These are phyloP conservation scores for Epichloe hybrida DNA, from an alignment of 2,329 filamentous ascomycete genomes.

Conservation along the genomic window DNA sequence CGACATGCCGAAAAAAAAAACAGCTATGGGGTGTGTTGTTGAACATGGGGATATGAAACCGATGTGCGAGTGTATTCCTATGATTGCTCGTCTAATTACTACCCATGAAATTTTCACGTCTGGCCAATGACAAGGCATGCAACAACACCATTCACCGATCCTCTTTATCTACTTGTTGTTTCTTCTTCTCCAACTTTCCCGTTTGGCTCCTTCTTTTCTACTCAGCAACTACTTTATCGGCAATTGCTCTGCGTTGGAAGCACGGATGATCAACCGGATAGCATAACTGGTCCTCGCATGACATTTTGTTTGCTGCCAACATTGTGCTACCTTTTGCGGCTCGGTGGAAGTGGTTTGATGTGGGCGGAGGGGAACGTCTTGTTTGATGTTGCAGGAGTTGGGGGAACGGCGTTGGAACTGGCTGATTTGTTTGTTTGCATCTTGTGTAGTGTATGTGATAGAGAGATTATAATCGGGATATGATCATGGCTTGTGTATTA, in stretches of 20 bases:
- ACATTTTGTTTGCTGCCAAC: neutral
- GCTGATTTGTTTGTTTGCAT: neutral
- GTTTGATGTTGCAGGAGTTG: neutral
- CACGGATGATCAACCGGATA: neutral
- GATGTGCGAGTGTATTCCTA: too few species aligned
- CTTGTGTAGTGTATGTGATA: slow-evolving; percentile 1
- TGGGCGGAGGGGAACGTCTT: neutral
- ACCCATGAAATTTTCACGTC: too few species aligned
- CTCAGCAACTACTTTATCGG: neutral
- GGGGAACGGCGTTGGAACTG: neutral
- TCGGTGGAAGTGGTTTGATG: neutral
- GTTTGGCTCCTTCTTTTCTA: neutral
- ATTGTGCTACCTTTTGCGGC: neutral
- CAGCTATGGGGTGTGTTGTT: too few species aligned
- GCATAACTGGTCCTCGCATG: neutral
- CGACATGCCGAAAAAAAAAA: too few species aligned
- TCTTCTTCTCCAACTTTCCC: neutral
- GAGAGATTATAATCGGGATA: neutral
- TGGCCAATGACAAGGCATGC: too few species aligned
- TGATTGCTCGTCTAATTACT: too few species aligned
- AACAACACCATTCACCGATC: neutral
- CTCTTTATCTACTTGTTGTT: neutral
- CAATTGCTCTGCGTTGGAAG: neutral
- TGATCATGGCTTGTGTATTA: neutral
- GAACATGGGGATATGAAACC: too few species aligned